phyloP scores from a whole-genome alignment of 2,329 filamentous ascomycete species.

The Colletotrichum sidae region DNA sequence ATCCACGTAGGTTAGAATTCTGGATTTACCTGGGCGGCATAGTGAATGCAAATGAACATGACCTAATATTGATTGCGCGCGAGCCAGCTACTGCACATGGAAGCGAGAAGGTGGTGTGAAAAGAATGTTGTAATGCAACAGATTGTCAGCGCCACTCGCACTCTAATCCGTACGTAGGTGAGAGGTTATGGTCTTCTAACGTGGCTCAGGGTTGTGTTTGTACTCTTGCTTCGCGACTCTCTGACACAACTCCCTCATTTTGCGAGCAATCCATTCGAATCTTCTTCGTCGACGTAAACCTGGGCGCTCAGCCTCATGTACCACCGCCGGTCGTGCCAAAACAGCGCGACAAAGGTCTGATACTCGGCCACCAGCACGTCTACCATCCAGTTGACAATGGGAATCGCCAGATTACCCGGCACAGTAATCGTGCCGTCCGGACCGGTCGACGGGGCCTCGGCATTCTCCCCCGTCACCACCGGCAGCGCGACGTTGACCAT shows the following conservation, averaged over 20 bases:
- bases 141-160: no score
- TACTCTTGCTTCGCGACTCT: slow-evolving; percentile 47
- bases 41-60: slow-evolving; percentile 31
- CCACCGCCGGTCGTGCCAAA: slow-evolving; percentile 68
- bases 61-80: not conserved
- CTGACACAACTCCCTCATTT: slow-evolving; percentile 63
- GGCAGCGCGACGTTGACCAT: slow-evolving; percentile 83
- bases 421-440: slow-evolving; percentile 43
- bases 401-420: slow-evolving; percentile 44
- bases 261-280: slow-evolving; percentile 76
- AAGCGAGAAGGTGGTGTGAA: no score
- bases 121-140: no score
- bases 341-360: slow-evolving; percentile 77
- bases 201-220: not conserved
- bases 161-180: no score
- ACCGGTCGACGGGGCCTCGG: slow-evolving; percentile 37
- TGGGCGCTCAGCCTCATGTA: slow-evolving; percentile 84
- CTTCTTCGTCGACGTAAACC: slow-evolving; percentile 82
- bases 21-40: slow-evolving; percentile 28
- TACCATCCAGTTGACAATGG: slow-evolving; percentile 69
- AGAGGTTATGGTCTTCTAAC: not conserved
- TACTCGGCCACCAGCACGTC: slow-evolving; percentile 66
- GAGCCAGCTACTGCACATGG: no score
- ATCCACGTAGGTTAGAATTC: slow-evolving; percentile 25
- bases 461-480: slow-evolving; percentile 54